Evolutionary conservation across 805 yeast species (phyloP).

Genomic region (Metschnikowia matae): DNA sequence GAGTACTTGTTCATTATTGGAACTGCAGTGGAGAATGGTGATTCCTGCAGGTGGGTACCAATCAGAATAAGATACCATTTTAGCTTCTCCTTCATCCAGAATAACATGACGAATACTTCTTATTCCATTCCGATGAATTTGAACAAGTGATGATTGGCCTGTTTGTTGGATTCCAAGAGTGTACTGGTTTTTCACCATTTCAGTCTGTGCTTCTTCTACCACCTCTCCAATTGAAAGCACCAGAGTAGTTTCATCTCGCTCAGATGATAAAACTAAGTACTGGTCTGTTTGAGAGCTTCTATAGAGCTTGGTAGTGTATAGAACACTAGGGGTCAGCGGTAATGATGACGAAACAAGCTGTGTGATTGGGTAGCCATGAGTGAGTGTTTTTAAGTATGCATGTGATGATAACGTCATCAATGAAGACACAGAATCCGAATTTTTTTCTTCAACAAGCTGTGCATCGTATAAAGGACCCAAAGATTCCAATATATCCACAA

Average conservation of each 20-base stretch:
- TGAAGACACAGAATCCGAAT: not conserved
- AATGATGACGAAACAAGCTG: slow-evolving; percentile 72
- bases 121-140: slow-evolving; percentile 68
- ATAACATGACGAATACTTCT: slow-evolving; percentile 41
- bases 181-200: slow-evolving; percentile 49
- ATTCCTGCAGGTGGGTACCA: slow-evolving; percentile 87
- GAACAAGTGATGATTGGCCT: slow-evolving; percentile 61
- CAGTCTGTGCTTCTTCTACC: slow-evolving; percentile 72
- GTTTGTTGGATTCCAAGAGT: slow-evolving; percentile 70
- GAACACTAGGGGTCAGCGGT: slow-evolving; percentile 57
- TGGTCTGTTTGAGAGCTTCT: slow-evolving; percentile 49
- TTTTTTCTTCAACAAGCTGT: slow-evolving; percentile 5
- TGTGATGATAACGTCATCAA: slow-evolving; percentile 33
- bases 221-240: slow-evolving; percentile 76
- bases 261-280: slow-evolving; percentile 57
- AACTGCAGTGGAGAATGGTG: slow-evolving; percentile 52
- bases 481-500: slow-evolving; percentile 48
- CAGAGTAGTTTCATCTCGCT: slow-evolving; percentile 59
- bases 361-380: slow-evolving; percentile 56
- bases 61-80: slow-evolving; percentile 30
- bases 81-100: slow-evolving; percentile 5
- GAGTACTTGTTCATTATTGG: slow-evolving; percentile 65
- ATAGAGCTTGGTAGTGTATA: slow-evolving; percentile 59
- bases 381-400: slow-evolving; percentile 45
- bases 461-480: slow-evolving; percentile 49